Percentiles rank a stretch among this genome's conserved stretches.
These are phyloP conservation scores for Myxozyma sirexii DNA, from an alignment of 805 yeast species.

Conservation along the genomic window DNA sequence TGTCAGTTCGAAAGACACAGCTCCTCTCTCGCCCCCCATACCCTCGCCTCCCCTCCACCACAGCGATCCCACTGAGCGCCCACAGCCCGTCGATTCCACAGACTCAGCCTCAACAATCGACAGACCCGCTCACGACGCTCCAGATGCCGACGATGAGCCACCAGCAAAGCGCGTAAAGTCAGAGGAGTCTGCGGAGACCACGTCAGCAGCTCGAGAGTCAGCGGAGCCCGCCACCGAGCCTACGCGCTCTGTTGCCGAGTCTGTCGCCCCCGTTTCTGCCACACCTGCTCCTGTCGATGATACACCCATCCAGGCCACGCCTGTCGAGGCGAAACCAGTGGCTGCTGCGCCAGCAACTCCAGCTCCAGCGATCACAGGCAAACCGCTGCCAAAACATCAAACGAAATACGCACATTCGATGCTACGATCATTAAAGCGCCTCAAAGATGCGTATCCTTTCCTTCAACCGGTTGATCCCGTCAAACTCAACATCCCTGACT, in stretches of 20 bases:
- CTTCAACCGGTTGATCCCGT: constrained; percentile 86
- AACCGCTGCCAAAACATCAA: constrained; percentile 61
- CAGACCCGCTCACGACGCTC: constrained; percentile 12
- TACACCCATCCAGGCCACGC: neutral
- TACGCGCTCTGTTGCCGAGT: neutral
- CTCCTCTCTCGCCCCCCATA: constrained; percentile 34
- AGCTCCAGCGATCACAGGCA: neutral
- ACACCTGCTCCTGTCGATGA: neutral
- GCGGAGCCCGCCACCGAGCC: neutral
- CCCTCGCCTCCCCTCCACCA: constrained; percentile 33
- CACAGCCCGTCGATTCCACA: neutral
- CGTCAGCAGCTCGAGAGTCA: neutral
- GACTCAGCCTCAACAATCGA: neutral
- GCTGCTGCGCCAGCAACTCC: constrained; percentile 9
- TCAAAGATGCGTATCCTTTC: constrained; percentile 92
- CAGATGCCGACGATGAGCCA: constrained; percentile 18
- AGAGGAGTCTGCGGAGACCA: neutral
- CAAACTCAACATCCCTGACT: constrained; percentile 86
- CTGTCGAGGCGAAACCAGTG: no score
- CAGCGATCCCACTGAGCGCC: constrained; percentile 3
- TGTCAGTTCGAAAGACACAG: constrained; percentile 16
- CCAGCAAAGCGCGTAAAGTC: constrained; percentile 30
- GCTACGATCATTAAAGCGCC: constrained; percentile 81
- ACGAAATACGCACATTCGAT: constrained; percentile 75
- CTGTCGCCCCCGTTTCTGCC: constrained; percentile 9